A percentile compares a stretch with the other conserved stretches of the same genome.
Evolutionary conservation across 2,329 filamentous ascomycete species (phyloP).

Genomic region (Aspergillus floridensis): DNA sequence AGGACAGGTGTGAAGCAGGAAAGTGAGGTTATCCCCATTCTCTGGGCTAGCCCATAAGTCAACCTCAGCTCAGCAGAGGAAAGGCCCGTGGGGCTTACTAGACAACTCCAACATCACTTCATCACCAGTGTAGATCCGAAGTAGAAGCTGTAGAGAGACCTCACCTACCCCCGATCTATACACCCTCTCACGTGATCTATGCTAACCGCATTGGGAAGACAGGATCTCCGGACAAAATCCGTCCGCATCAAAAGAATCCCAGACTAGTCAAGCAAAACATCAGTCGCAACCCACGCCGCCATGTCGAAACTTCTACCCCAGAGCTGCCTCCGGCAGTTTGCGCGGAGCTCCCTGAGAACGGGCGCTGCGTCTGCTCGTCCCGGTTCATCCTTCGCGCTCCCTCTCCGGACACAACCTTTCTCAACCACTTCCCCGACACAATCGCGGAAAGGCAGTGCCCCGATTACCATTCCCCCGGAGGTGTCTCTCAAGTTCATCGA

Average conservation of each 20-base stretch:
- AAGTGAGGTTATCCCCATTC: not conserved
- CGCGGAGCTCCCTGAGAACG: slow-evolving; percentile 47
- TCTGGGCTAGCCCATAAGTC: not conserved
- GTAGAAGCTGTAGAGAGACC: slow-evolving; percentile 1
- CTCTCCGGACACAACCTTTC: slow-evolving; percentile 56
- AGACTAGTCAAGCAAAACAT: slow-evolving; percentile 20
- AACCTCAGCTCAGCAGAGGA: too few relatives aligned
- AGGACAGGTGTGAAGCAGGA: not conserved
- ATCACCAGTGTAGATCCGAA: not conserved
- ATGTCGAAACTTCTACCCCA: slow-evolving; percentile 67
- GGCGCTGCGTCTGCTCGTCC: slow-evolving; percentile 69
- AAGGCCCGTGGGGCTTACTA: not conserved
- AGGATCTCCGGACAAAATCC: slow-evolving; percentile 33
- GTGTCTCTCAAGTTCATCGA: slow-evolving; percentile 71
- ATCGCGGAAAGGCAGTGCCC: slow-evolving; percentile 83
- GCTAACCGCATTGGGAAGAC: slow-evolving; percentile 20
- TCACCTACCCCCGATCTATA: slow-evolving; percentile 11
- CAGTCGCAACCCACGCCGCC: slow-evolving; percentile 24
- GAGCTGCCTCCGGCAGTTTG: slow-evolving; percentile 58
- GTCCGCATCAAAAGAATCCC: slow-evolving; percentile 23
- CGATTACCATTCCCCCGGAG: slow-evolving; percentile 76
- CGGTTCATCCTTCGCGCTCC: slow-evolving; percentile 63
- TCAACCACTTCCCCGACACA: slow-evolving; percentile 64
- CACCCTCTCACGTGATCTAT: slow-evolving; percentile 15
- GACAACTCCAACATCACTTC: not conserved